Evolutionary conservation across 305 asterid genomes (phyloP), one percentile per base, ranked within the genome.

Genomic region (Stenogyne calaminthoides): DNA sequence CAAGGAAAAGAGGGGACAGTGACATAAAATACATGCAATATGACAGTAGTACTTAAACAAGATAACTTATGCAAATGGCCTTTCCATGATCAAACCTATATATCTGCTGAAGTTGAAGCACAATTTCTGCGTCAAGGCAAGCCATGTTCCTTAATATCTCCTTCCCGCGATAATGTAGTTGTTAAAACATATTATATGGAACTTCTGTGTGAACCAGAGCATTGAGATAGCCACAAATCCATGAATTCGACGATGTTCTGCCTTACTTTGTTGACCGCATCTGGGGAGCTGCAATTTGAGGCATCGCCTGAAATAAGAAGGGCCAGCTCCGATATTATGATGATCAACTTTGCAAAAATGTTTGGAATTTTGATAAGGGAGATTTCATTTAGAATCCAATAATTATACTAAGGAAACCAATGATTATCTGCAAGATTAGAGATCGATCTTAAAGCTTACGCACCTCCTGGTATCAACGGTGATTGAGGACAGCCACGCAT

Each of bases 401-500:
- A 5, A 49, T 15, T 49, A 49, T 39, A 7, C 7, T 5, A 15
- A 47, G 14, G 34, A 47, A 47, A n/a, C 49, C 49, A 32, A 32
- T 32, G 36, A n/a, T 46, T 14, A 55, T n/a, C 20, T 32, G 64
- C 40, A 59, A 20, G 15, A 55, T 15, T 58, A 12, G 39, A 11
- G 39, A 22, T 32, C 4, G 61, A 56, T 20, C 11, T 32, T 34
- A 72, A 56, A 46, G 69, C 25, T 29, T 66, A 47, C 80, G 15
- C 80, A 91, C 97, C 98, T 89, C 85, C 89, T 52, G 84, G 87
- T 71, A 80, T 79, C 82, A 88, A 78, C 64, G 90, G 98, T 74
- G 93, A 84, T 80, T 94, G 99, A 57, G 99, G 97, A 70, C 99
- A 94, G 36, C 99, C 99, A 1, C 96, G 97, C 87, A 94, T 64